Conservation (phyloP, 176 grass and related monocot species). For the Oryza rufipogon region DNA sequence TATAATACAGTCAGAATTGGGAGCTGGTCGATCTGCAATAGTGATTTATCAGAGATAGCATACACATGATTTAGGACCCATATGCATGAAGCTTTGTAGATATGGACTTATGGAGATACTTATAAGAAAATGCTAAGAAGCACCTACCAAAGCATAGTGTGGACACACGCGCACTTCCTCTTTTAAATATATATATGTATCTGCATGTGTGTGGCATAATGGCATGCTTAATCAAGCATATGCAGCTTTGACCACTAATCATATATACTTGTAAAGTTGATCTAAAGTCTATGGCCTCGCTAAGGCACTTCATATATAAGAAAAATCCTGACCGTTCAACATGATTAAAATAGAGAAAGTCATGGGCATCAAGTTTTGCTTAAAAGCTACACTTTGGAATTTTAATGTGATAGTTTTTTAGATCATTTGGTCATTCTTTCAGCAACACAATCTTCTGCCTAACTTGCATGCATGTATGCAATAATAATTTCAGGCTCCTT, state of each 20-base stretch:
- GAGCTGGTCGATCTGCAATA: background rate
- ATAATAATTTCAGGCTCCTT: background rate
- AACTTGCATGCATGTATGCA: background rate
- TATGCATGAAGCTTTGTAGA: slow-evolving; percentile 2
- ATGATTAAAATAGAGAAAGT: background rate
- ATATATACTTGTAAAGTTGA: background rate
- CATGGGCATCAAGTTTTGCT: background rate
- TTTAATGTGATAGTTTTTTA: background rate
- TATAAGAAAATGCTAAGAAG: background rate
- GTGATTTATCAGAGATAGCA: background rate
- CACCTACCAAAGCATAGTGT: slow-evolving; percentile 22
- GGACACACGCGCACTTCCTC: background rate
- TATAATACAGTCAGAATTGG: background rate
- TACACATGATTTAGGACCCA: background rate
- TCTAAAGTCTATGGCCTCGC: background rate
- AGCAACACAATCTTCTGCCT: background rate
- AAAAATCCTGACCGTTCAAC: slow-evolving; percentile 16
- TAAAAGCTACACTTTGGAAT: background rate
- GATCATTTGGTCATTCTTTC: background rate
- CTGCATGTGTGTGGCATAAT: slow-evolving; percentile 8
- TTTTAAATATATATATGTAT: background rate
- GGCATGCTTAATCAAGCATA: slow-evolving; percentile 11
- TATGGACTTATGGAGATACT: background rate
- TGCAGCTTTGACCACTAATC: slow-evolving; percentile 23
- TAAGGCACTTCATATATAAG: background rate